Evolutionary conservation across 345 rosid species (phyloP).

Genomic region (Noccaea bulbosa): DNA sequence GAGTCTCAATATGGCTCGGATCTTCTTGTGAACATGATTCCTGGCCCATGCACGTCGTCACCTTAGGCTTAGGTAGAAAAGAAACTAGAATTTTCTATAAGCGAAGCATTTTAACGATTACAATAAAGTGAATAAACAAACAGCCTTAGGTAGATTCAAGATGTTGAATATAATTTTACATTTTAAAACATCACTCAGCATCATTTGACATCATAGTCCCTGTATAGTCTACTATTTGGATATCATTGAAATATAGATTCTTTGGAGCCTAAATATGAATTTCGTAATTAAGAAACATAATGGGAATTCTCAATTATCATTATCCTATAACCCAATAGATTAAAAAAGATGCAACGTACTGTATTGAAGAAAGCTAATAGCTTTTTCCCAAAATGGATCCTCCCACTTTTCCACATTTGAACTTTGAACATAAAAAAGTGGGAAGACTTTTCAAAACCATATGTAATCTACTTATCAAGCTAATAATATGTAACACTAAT

Average conservation of each 20-base stretch:
- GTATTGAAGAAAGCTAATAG: background rate
- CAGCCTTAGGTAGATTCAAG: no score
- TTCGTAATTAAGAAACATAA: no score
- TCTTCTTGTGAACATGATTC: background rate
- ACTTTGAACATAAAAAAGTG: background rate
- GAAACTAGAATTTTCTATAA: background rate
- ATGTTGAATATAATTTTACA: no score
- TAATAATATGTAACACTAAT: no score
- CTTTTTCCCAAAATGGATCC: background rate
- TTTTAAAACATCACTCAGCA: no score
- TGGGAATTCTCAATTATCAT: background rate
- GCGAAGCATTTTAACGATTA: no score
- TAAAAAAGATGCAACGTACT: background rate
- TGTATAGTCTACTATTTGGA: no score
- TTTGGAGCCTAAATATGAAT: no score
- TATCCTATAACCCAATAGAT: background rate
- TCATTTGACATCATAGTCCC: no score
- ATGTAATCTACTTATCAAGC: background rate
- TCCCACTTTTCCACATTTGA: background rate
- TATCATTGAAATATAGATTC: no score
- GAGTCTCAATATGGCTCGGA: background rate
- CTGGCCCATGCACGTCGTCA: conserved; percentile 7
- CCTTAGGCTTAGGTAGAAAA: background rate
- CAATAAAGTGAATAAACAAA: no score
- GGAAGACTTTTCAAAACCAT: conserved; percentile 1